Conservation (phyloP, 2,329 filamentous ascomycete species). For the Penicillium sp. region DNA sequence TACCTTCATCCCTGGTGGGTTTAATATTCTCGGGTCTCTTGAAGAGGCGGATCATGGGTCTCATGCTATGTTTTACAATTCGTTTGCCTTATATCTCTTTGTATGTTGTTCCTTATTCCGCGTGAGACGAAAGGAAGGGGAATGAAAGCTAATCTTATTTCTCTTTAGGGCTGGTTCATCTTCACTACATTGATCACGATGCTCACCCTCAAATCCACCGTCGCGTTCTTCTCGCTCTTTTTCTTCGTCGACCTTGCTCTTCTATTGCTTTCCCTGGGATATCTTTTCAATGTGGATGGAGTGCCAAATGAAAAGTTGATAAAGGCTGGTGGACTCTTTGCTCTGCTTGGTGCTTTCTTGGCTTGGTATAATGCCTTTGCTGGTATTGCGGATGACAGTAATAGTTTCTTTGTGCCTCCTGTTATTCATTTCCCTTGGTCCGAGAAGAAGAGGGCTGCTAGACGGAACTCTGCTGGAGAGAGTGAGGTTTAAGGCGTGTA, state of each 20-base stretch:
- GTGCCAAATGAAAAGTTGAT: conserved; percentile 17
- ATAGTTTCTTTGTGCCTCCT: conserved; percentile 33
- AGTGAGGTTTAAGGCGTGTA: neutral
- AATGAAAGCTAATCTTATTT: neutral
- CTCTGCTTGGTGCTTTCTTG: conserved; percentile 53
- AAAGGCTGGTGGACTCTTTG: conserved; percentile 54
- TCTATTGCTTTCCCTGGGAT: conserved; percentile 64
- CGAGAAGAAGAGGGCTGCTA: conserved; percentile 15
- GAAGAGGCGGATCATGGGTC: conserved; percentile 29
- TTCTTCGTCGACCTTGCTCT: conserved; percentile 71
- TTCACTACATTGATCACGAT: conserved; percentile 71
- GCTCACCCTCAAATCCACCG: conserved; percentile 70
- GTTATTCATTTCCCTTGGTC: conserved; percentile 30
- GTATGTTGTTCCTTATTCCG: neutral
- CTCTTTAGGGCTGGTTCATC: conserved; percentile 67
- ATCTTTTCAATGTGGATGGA: conserved; percentile 48
- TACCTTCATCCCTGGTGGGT: conserved; percentile 63
- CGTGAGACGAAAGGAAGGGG: neutral
- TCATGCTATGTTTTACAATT: conserved; percentile 52
- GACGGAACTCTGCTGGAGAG: neutral
- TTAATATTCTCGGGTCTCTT: conserved; percentile 38
- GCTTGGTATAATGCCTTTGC: conserved; percentile 58
- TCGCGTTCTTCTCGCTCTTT: conserved; percentile 74
- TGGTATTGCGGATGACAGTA: conserved; percentile 55
- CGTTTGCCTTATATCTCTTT: conserved; percentile 66